Evolutionary conservation across 2,329 filamentous ascomycete species (phyloP).

Genomic region (Knufia petricola): DNA sequence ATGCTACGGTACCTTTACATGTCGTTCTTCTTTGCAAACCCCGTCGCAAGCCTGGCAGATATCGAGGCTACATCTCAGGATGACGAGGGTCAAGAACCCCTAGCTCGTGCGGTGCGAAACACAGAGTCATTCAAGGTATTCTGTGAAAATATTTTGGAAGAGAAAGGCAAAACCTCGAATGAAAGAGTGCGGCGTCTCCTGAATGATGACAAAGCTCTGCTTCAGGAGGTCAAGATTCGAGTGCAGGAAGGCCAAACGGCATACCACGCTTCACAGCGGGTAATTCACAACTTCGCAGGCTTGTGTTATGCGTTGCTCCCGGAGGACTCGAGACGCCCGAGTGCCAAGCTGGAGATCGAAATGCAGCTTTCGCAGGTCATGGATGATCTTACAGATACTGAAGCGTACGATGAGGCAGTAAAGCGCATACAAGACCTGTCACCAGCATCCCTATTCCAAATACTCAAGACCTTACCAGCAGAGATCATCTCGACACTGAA

Average conservation of each 20-base stretch:
- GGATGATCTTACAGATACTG: slow-evolving; percentile 1
- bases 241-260: not conserved
- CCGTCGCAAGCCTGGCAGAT: slow-evolving; percentile 43
- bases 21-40: slow-evolving; percentile 55
- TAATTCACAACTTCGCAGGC: slow-evolving; percentile 1
- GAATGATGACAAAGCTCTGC: slow-evolving; percentile 40
- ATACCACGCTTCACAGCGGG: not conserved
- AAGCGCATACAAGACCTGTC: not conserved
- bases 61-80: slow-evolving; percentile 13
- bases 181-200: slow-evolving; percentile 37
- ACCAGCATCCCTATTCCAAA: not conserved
- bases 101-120: slow-evolving; percentile 48
- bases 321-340: not conserved
- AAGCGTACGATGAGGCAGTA: slow-evolving; percentile 1
- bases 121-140: slow-evolving; percentile 45
- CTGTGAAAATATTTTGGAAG: slow-evolving; percentile 29
- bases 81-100: slow-evolving; percentile 10
- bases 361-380: not conserved
- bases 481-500: not conserved
- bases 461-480: not conserved
- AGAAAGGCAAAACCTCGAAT: slow-evolving; percentile 25
- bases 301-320: not conserved
- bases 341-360: slow-evolving; percentile 5
- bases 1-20: slow-evolving; percentile 53
- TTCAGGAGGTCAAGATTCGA: slow-evolving; percentile 28